phyloP scores from a whole-genome alignment of 164 flowering plant genomes.

The Vitis riparia region DNA sequence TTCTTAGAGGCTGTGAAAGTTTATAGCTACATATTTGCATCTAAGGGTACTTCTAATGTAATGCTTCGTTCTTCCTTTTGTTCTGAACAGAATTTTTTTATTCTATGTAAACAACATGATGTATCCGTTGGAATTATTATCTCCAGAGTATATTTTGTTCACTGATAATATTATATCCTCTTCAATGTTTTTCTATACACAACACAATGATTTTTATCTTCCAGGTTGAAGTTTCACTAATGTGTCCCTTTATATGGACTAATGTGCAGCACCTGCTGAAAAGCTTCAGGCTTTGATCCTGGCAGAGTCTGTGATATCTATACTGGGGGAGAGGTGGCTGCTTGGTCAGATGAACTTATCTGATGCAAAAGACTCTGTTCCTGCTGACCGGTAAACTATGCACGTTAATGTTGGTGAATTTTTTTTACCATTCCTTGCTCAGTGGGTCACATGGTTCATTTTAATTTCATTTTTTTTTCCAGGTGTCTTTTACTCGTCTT shows the following conservation, averaged over 20 bases:
- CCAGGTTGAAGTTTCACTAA: not conserved
- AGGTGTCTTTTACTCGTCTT: constrained; percentile 87
- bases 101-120: not conserved
- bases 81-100: not conserved
- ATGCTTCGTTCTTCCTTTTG: no score
- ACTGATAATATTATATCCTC: not conserved
- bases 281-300: constrained; percentile 79
- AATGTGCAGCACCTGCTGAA: constrained; percentile 61
- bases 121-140: not conserved
- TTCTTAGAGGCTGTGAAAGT: not conserved
- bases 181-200: not conserved
- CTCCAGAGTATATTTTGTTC: not conserved
- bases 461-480: constrained; percentile 14
- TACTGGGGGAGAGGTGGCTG: constrained; percentile 78
- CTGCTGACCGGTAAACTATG: constrained; percentile 63
- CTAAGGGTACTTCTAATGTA: no score
- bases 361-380: constrained; percentile 41
- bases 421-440: not conserved
- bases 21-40: not conserved
- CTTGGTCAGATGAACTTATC: constrained; percentile 48
- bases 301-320: constrained; percentile 68
- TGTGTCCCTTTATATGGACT: constrained; percentile 1
- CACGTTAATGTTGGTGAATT: not conserved
- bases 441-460: not conserved
- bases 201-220: not conserved